Base-by-base conservation (phyloP, 371 early-diverging fungal species). In the Mucor irregularis region DNA sequence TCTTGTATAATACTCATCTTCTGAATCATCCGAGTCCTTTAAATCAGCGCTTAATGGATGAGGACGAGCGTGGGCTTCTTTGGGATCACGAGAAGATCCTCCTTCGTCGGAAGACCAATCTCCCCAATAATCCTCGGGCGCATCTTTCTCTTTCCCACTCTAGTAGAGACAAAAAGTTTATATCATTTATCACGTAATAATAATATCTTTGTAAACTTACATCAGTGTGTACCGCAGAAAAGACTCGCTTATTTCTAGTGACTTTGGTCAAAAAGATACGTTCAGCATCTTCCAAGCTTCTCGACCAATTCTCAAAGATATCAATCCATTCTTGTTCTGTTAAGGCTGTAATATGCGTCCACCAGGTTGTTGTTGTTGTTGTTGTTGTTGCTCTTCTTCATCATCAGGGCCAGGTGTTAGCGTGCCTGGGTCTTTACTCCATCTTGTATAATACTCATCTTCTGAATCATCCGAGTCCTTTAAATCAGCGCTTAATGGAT, bases 281-380 rank as follows among this genome's bases (percentile, higher is more conserved):
- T 30, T 79, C 80, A 2, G 80, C 90, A 90, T 89, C 46, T 80
- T 81, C 17, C 89, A 78, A 28, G 83, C 88, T 17, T 89, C 92
- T 30, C 80, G 87, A 64, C 80, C 80, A 79, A 19, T 55, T 65
- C 24, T 44, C 53, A 48, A 78, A 61, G 4, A 67, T 50, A 28
- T 67, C 60, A 28, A 59, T 19, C 80, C 80, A 79, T 37, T 75
- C 80, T 1, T 56, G 53, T 14, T 68, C 62, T 1, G 66, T 52
- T 29, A 72, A 6, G 55, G 22, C 11, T 58, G 37, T 4, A 56
- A 34, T 8, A 51, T 34, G 26, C 62, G 44, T 21, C 54, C 54
- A 16, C 25, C 30, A 22, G 13, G 17, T 4, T 22, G 16, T 34
- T 45, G n/a, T 21, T n/a, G n/a, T n/a, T n/a, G n/a, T n/a, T n/a